Evolutionary conservation across 495 filamentous ascomycete genomes (phyloP).

Genomic region (Cercophora sp.): DNA sequence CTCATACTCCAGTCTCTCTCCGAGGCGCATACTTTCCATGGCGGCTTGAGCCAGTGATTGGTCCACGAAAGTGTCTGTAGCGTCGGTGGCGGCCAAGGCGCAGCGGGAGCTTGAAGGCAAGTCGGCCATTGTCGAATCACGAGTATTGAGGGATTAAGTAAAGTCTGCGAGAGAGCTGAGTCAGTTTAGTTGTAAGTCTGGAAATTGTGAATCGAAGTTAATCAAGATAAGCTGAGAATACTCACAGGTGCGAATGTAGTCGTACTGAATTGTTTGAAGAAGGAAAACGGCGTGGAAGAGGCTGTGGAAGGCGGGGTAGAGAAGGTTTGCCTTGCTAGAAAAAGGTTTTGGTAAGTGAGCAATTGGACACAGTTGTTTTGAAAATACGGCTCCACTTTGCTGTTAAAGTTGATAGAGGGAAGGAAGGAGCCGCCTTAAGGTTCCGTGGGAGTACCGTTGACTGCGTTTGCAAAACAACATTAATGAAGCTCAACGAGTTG

Average conservation of each 20-base stretch:
- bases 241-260: no score
- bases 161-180: no score
- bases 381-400: slow-evolving; percentile 6
- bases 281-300: no score
- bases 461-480: slow-evolving; percentile 8
- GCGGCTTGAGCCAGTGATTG: slow-evolving; percentile 7
- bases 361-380: slow-evolving; percentile 7
- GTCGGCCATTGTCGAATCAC: no score
- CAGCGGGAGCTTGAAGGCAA: no score
- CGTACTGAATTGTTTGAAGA: no score
- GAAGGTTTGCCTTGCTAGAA: slow-evolving; percentile 7
- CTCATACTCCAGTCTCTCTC: slow-evolving; percentile 6
- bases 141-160: no score
- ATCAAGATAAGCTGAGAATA: no score
- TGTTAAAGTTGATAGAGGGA: slow-evolving; percentile 7
- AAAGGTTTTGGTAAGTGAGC: slow-evolving; percentile 3
- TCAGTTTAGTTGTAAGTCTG: no score
- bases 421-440: slow-evolving; percentile 7
- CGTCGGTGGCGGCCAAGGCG: no score
- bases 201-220: no score
- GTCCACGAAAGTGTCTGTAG: slow-evolving; percentile 6
- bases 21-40: slow-evolving; percentile 6
- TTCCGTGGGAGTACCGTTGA: slow-evolving; percentile 6
- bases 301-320: slow-evolving; percentile 7
- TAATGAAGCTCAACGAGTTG: slow-evolving; percentile 5